Percentiles rank a stretch among this genome's conserved stretches.
Evolutionary conservation across 371 early-diverging fungal genomes (phyloP).

Genomic region (Amoeboaphelidium occidentale): DNA sequence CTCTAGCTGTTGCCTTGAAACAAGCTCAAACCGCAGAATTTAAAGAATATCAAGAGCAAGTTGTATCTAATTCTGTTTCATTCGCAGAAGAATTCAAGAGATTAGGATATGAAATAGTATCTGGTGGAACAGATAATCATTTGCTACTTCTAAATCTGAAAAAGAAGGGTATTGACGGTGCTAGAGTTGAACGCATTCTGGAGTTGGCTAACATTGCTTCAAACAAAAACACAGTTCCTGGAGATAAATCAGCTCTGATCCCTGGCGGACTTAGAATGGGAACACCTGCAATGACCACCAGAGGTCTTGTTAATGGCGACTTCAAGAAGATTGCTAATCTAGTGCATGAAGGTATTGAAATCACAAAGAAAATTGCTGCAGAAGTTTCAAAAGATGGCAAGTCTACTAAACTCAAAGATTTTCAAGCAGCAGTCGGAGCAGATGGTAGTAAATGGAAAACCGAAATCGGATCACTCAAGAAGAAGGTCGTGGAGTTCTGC

Average conservation of each 20-base stretch:
- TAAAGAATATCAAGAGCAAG: conserved; percentile 71
- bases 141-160: conserved; percentile 68
- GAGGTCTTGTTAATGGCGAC: conserved; percentile 68
- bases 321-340: conserved; percentile 59
- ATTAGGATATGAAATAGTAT: conserved; percentile 56
- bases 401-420: conserved; percentile 38
- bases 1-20: conserved; percentile 86
- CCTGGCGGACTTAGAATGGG: conserved; percentile 83
- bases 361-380: too few species aligned
- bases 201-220: conserved; percentile 85
- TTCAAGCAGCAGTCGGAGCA: conserved; percentile 34
- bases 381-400: not conserved
- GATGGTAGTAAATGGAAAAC: conserved; percentile 17
- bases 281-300: conserved; percentile 92
- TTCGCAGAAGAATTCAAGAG: conserved; percentile 48
- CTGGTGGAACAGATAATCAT: conserved; percentile 89
- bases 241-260: conserved; percentile 78
- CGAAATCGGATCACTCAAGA: conserved; percentile 26
- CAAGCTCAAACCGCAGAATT: conserved; percentile 60
- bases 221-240: conserved; percentile 97
- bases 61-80: conserved; percentile 62
- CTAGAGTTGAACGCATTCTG: conserved; percentile 73
- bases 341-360: conserved; percentile 52
- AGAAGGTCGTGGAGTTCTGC: conserved; percentile 36
- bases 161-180: conserved; percentile 70